Evolutionary conservation across 176 grass and related monocot genomes (phyloP), one percentile per base, ranked within the genome.

Genomic region (Puya raimondii): DNA sequence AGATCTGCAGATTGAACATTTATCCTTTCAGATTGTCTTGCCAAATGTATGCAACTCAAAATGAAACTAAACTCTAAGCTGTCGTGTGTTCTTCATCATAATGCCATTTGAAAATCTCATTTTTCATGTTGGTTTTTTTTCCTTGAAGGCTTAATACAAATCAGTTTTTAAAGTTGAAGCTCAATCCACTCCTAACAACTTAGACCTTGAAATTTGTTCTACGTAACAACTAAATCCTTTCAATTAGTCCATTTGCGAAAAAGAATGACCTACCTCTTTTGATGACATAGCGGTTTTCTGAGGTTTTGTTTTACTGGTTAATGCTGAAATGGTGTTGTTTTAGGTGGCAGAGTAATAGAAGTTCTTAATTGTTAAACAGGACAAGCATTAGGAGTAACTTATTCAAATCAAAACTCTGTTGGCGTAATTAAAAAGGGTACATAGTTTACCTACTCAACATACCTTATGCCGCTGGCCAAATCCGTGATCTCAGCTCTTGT

Each of bases 401-500:
- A 42, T 42, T 42, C 33, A 42, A 7, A 42, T 42, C 33, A 8
- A 42, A 42, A 26, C 25, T 26, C 25, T 26, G 25, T 26, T 2
- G 25, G 25, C 25, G 25, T 26, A 26, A 42, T 42, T 42, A 42
- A 42, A 42, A 42, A 42, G 4, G 0, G 20, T 64, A 64, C 4
- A 23, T 23, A 64, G 9, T 42, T 12, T 42, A 27, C 10, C n/a
- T 51, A 11, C 16, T 6, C 10, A 48, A 22, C 50, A 18, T 66
- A 67, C 73, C 25, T 67, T 49, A 53, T 48, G 49, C 49, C 73
- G 53, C 25, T 54, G 64, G 49, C 73, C 50, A 66, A 17, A 10
- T 76, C 73, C 10, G 73, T 76, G 73, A 76, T 67, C 73, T 76
- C 73, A 20, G 73, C 63, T 76, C 73, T 76, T 13, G 73, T 76